Evolutionary conservation across 352 stramenopile species (phyloP).

Genomic region (Globisporangium ultimum): DNA sequence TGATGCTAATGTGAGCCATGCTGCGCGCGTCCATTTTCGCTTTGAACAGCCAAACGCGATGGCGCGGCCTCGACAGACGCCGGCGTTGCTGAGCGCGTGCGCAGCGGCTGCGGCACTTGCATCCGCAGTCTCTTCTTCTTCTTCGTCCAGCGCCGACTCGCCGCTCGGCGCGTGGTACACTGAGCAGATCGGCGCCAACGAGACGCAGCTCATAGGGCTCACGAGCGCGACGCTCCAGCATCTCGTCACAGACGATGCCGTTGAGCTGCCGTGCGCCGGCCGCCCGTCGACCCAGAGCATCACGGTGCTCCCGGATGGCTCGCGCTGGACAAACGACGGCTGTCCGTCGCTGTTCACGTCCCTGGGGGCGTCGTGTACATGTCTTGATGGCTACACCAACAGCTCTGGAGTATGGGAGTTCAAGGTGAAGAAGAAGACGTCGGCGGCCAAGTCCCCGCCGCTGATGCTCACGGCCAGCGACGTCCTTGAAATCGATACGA

Average conservation of each 20-base stretch:
- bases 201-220: slow-evolving; percentile 47
- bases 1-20: too few species aligned
- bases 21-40: too few species aligned
- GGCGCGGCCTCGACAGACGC: too few species aligned
- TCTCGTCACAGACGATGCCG: slow-evolving; percentile 17
- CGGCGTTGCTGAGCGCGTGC: too few species aligned
- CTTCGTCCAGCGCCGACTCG: slow-evolving; percentile 13
- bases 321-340: slow-evolving; percentile 36
- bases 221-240: too few species aligned
- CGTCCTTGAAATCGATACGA: slow-evolving; percentile 35
- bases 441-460: slow-evolving; percentile 23
- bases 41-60: too few species aligned
- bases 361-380: slow-evolving; percentile 49
- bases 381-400: slow-evolving; percentile 37
- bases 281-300: slow-evolving; percentile 47
- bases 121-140: too few species aligned
- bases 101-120: too few species aligned
- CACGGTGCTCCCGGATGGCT: slow-evolving; percentile 15
- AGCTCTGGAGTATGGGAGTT: slow-evolving; percentile 37
- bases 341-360: slow-evolving; percentile 41
- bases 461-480: slow-evolving; percentile 31
- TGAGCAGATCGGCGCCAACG: slow-evolving; percentile 46
- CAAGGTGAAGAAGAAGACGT: slow-evolving; percentile 20
- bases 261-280: slow-evolving; percentile 32
- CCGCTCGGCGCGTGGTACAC: slow-evolving; percentile 39